These are phyloP conservation scores for Triticum monococcum DNA, from an alignment of 176 grass and related monocot genomes.

Conservation along the genomic window DNA sequence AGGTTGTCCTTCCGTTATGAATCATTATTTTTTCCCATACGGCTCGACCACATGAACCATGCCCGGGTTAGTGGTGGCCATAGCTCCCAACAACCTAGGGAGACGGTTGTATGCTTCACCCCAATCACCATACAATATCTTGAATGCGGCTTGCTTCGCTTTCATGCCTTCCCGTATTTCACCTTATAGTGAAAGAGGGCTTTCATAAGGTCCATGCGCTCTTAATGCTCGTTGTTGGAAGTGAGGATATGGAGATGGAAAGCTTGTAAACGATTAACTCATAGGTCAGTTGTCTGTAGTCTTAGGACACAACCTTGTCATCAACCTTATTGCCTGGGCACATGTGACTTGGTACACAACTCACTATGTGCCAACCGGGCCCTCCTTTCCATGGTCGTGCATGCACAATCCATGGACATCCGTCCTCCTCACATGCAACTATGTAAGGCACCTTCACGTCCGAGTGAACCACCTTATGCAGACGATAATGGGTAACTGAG, in stretches of 20 bases:
- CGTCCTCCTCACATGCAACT: no score
- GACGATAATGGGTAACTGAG: no score
- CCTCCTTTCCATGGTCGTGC: neutral
- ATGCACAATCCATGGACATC: neutral
- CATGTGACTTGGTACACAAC: neutral
- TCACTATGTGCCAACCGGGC: neutral
- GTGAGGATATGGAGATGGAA: neutral
- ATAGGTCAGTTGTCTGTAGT: neutral
- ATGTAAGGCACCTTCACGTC: no score
- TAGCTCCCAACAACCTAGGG: neutral
- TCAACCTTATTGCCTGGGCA: neutral
- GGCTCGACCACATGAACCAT: neutral
- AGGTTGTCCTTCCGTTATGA: neutral
- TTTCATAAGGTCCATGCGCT: neutral
- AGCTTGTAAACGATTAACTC: neutral
- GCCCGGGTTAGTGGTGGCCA: neutral
- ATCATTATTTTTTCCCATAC: neutral
- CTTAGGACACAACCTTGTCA: neutral
- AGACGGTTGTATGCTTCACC: neutral
- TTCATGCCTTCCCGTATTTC: neutral
- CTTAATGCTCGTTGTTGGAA: neutral
- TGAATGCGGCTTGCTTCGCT: neutral
- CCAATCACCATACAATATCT: neutral
- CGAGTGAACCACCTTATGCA: no score
- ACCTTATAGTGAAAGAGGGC: neutral